Conservation (phyloP, 163 green algal genomes). For the Chlorella variabilis region DNA sequence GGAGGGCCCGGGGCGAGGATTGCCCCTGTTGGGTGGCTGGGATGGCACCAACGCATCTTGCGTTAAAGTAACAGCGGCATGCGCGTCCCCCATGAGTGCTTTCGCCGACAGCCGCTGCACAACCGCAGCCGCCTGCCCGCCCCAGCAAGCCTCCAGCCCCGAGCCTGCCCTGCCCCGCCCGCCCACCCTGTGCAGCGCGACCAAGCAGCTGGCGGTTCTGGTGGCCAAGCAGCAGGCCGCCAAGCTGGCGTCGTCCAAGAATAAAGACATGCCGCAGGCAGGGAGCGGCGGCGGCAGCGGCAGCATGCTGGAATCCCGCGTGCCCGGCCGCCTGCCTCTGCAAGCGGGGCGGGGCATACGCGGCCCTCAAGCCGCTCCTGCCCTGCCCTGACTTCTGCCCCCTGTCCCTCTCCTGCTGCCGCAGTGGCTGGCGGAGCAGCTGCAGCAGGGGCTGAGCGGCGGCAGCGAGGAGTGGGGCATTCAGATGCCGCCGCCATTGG, state of each 20-base stretch:
- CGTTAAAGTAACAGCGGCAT: too few species aligned
- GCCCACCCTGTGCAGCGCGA: slow-evolving; percentile 5
- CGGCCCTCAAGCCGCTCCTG: too few species aligned
- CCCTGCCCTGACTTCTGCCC: neutral
- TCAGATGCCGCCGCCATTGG: slow-evolving; percentile 24
- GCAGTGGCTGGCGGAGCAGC: slow-evolving; percentile 20
- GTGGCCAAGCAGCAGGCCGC: slow-evolving; percentile 11
- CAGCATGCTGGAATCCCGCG: too few species aligned
- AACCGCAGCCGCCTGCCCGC: too few species aligned
- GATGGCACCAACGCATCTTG: too few species aligned
- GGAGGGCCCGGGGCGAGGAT: neutral
- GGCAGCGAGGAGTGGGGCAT: neutral
- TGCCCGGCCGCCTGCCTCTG: too few species aligned
- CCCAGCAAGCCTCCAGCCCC: too few species aligned
- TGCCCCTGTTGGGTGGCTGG: too few species aligned
- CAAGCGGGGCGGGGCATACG: too few species aligned
- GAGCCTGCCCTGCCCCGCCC: neutral
- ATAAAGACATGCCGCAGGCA: neutral
- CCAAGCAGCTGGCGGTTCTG: slow-evolving; percentile 25
- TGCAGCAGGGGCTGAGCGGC: neutral
- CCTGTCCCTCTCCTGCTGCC: neutral
- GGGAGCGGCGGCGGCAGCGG: neutral
- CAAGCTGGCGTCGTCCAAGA: neutral
- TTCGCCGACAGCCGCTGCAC: too few species aligned
- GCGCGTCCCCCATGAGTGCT: too few species aligned